phyloP scores from a whole-genome alignment of 345 rosid genomes.

The Boechera divaricarpa region DNA sequence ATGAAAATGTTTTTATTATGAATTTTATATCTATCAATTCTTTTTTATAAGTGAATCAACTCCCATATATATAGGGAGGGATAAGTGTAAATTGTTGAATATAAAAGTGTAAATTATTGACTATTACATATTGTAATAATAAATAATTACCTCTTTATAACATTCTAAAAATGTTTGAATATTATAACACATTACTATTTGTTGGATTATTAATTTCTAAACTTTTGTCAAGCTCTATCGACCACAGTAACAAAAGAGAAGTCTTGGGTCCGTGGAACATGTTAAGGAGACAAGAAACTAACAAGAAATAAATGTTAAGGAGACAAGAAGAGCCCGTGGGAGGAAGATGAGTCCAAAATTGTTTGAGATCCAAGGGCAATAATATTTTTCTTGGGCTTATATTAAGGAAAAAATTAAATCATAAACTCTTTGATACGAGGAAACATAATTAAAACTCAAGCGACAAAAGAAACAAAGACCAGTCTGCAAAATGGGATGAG shows the following conservation, averaged over 20 bases:
- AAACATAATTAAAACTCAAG: neutral
- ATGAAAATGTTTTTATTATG: too few relatives aligned
- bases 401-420: constrained; percentile 6
- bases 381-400: neutral
- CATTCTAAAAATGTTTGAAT: too few relatives aligned
- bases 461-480: neutral
- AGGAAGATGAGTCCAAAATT: constrained; percentile 16
- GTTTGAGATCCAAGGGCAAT: neutral
- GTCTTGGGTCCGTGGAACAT: neutral
- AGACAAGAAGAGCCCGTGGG: constrained; percentile 26
- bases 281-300: constrained; percentile 9
- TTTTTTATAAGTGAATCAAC: too few relatives aligned
- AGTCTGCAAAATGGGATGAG: neutral
- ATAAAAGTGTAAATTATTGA: too few relatives aligned
- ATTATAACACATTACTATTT: neutral
- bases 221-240: neutral
- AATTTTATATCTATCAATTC: too few relatives aligned
- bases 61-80: too few relatives aligned
- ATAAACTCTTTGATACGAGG: neutral
- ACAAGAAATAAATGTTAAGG: neutral
- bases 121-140: too few relatives aligned
- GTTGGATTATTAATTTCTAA: neutral
- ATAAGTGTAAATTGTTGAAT: too few relatives aligned
- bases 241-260: neutral
- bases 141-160: too few relatives aligned